Base-by-base conservation (phyloP, 2,329 filamentous ascomycete genomes). In the Juglanconis sp. region DNA sequence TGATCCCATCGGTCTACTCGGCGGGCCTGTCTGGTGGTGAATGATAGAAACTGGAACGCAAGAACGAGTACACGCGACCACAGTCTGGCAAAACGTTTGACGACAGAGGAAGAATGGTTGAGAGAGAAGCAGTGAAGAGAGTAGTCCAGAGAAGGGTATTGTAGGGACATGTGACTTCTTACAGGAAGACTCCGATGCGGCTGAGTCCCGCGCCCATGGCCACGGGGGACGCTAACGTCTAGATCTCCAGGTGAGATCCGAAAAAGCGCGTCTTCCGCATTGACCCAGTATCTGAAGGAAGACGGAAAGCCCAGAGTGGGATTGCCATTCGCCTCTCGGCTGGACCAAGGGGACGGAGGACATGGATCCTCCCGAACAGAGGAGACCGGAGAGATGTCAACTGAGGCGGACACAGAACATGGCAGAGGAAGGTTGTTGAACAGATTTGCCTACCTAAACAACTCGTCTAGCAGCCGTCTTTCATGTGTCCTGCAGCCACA, bases 161-260 rank as follows among this genome's bases (percentile, higher is more conserved):
- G 38, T 42, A 42, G 54, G 38, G 32, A 46, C 54, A n/a, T 13
- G 17, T 51, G 44, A 38, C 24, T 49, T 47, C 49, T 46, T 38
- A 32, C 24, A 35, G 51, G 36, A 13, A 49, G n/a, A 52, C 51
- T 35, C 51, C 57, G 51, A 50, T 49, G 57, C 51, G 57, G 57
- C 57, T 59, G 57, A 53, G 49, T 13, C 17, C 17, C 47, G 47
- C 34, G 11, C 38, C 10, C 38, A 38, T 38, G 35, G 35, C 35
- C 35, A 38, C 11, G 35, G 35, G 35, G n/a, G n/a, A 42, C 24
- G 38, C 38, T 42, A 24, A 42, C 38, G n/a, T 42, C 38, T 42
- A 13, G n/a, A 42, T 42, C 4, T 42, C 38, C 2, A 10, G 38
- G 10, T 7, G 38, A 42, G 38, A 10, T 10, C 24, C 24, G 24